Conservation (phyloP, 345 rosid genomes). For the Luvunga scandens region DNA sequence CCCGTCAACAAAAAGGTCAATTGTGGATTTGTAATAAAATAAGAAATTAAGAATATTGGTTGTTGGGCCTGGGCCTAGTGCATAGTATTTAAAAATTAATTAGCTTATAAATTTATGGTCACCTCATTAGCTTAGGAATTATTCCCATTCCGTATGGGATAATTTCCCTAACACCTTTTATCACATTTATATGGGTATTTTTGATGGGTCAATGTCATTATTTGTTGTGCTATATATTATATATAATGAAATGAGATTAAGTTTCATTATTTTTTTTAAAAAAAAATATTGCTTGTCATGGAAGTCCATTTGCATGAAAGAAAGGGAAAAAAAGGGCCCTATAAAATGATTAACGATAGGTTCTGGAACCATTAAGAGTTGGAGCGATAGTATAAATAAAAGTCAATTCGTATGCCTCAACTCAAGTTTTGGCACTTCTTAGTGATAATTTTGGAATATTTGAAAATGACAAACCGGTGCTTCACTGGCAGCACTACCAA, state of each 20-base stretch:
- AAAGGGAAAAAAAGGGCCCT: neutral
- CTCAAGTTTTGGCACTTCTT: neutral
- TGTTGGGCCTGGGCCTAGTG: no score
- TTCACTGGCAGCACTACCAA: conserved; percentile 1
- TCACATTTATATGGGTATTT: no score
- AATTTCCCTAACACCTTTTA: no score
- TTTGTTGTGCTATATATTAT: neutral
- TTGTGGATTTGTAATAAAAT: no score
- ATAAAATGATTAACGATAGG: neutral
- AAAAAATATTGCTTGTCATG: neutral
- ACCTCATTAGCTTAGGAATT: no score
- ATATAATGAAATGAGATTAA: neutral
- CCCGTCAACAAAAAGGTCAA: neutral
- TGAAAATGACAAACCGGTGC: neutral
- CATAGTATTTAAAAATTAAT: no score
- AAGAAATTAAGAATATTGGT: no score
- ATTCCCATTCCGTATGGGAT: no score
- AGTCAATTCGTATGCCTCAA: neutral
- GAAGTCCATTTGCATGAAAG: neutral
- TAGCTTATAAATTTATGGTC: no score
- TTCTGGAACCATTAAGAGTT: neutral
- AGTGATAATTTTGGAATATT: neutral
- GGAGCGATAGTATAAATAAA: neutral
- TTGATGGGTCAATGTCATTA: no score
- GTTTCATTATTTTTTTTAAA: neutral